Conservation (phyloP, 192 early-diverging fungal species). For the Entophlyctis luteolus region DNA sequence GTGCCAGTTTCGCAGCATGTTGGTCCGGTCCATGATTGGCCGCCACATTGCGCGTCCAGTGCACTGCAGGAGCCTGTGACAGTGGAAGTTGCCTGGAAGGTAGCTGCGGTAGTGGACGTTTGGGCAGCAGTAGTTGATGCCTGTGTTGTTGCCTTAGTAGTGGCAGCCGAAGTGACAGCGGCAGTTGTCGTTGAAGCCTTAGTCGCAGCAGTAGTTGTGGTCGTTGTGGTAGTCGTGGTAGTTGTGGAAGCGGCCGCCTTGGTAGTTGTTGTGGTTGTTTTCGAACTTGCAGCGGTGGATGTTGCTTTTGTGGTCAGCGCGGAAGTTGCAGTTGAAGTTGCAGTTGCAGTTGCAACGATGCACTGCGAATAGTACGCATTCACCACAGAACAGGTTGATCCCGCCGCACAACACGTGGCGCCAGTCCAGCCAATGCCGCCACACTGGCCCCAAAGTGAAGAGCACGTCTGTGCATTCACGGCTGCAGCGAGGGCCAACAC, state of each 20-base stretch:
- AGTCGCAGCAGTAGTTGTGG: not conserved
- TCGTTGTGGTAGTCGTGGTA: not conserved
- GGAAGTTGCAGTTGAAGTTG: not conserved
- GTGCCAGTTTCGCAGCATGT: not conserved
- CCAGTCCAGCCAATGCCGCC: not conserved
- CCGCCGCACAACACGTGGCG: not conserved
- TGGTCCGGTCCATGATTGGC: not conserved
- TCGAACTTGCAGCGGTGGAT: not conserved
- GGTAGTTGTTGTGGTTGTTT: not conserved
- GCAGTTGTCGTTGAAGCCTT: too few relatives aligned
- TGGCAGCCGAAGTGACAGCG: not conserved
- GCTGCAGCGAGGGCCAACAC: not conserved
- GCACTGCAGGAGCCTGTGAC: not conserved
- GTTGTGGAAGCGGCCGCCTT: not conserved
- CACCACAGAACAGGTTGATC: not conserved
- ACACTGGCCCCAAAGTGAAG: not conserved
- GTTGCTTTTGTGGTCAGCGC: not conserved
- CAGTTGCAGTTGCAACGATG: not conserved
- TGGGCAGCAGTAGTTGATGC: not conserved
- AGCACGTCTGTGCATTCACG: not conserved
- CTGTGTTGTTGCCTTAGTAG: not conserved
- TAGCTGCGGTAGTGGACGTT: not conserved
- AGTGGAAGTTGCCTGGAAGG: not conserved
- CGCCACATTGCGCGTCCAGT: not conserved
- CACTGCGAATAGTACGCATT: not conserved